Evolutionary conservation across 2,329 filamentous ascomycete species (phyloP).

Genomic region (Sporothrix brunneoviolacea): DNA sequence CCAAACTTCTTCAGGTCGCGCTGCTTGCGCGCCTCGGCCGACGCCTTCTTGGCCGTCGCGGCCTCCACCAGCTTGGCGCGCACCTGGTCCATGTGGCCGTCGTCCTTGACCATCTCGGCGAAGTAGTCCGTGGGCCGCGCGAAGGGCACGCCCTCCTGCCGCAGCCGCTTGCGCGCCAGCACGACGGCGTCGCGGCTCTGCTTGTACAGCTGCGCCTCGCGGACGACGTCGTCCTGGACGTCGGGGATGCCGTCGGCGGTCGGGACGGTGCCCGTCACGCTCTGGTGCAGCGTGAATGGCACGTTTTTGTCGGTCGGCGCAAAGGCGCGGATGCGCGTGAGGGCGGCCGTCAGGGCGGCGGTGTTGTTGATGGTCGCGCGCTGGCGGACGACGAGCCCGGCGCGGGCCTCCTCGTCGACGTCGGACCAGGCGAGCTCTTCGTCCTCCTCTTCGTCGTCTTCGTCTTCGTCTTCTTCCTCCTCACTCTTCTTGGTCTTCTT

Average conservation of each 20-base stretch:
- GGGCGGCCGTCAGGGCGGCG: slow-evolving; percentile 69
- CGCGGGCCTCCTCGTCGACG: slow-evolving; percentile 63
- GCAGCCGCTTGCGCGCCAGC: slow-evolving; percentile 64
- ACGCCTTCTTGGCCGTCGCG: slow-evolving; percentile 85
- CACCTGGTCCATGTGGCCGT: slow-evolving; percentile 97
- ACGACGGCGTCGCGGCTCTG: slow-evolving; percentile 77
- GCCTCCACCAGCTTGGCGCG: slow-evolving; percentile 90
- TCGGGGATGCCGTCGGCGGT: slow-evolving; percentile 66
- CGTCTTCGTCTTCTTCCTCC: slow-evolving; percentile 44
- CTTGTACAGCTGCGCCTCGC: slow-evolving; percentile 88
- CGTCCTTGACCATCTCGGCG: slow-evolving; percentile 97
- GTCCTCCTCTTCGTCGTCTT: slow-evolving; percentile 63
- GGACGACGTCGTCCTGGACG: slow-evolving; percentile 82
- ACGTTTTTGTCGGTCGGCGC: slow-evolving; percentile 47
- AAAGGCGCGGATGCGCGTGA: slow-evolving; percentile 68
- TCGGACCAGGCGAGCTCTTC: slow-evolving; percentile 87
- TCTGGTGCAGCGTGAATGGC: slow-evolving; percentile 78
- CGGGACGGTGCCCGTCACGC: slow-evolving; percentile 56
- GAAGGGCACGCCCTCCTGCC: slow-evolving; percentile 78
- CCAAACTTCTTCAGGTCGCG: slow-evolving; percentile 98
- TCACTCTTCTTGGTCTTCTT: slow-evolving; percentile 30
- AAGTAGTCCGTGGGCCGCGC: slow-evolving; percentile 91
- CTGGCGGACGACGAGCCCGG: slow-evolving; percentile 83
- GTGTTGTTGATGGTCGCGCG: slow-evolving; percentile 97
- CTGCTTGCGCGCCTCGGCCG: slow-evolving; percentile 83